Percentiles rank a stretch among this genome's conserved stretches.
Conservation (phyloP, 2,329 filamentous ascomycete species). For the Cucurbitaria berberidis region DNA sequence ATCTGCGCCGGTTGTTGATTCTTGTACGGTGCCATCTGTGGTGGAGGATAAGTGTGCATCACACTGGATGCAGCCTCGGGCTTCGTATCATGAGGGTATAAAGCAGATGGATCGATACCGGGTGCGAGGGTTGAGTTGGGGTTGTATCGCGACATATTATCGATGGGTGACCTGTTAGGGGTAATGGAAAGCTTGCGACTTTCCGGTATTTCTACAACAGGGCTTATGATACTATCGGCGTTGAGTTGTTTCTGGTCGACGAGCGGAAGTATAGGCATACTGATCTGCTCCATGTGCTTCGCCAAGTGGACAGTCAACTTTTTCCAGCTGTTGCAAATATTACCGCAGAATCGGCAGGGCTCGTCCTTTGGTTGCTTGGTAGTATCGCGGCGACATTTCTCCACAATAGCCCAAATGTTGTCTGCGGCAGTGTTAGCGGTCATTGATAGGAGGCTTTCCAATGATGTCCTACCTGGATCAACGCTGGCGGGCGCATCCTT, state of each 20-base stretch:
- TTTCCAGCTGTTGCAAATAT: conserved; percentile 83
- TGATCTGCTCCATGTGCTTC: conserved; percentile 93
- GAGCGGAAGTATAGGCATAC: conserved; percentile 72
- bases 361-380: conserved; percentile 71
- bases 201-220: conserved; percentile 46
- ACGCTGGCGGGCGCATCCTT: conserved; percentile 34
- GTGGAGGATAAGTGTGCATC: conserved; percentile 50
- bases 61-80: conserved; percentile 27
- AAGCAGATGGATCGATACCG: conserved; percentile 39
- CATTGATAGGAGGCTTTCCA: background rate
- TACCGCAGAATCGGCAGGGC: conserved; percentile 86
- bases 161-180: conserved; percentile 36
- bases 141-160: conserved; percentile 41
- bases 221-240: conserved; percentile 47
- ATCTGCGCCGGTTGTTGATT: conserved; percentile 22
- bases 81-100: conserved; percentile 30
- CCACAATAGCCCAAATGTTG: conserved; percentile 77
- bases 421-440: conserved; percentile 50
- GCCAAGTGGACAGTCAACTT: conserved; percentile 92
- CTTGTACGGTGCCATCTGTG: conserved; percentile 40
- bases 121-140: conserved; percentile 39
- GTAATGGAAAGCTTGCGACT: conserved; percentile 40
- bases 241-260: conserved; percentile 49
- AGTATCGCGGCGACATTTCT: conserved; percentile 77
- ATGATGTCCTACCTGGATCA: conserved; percentile 33